Evolutionary conservation across 1,284 basidiomycete species (phyloP).

Genomic region (Melampsora americana): DNA sequence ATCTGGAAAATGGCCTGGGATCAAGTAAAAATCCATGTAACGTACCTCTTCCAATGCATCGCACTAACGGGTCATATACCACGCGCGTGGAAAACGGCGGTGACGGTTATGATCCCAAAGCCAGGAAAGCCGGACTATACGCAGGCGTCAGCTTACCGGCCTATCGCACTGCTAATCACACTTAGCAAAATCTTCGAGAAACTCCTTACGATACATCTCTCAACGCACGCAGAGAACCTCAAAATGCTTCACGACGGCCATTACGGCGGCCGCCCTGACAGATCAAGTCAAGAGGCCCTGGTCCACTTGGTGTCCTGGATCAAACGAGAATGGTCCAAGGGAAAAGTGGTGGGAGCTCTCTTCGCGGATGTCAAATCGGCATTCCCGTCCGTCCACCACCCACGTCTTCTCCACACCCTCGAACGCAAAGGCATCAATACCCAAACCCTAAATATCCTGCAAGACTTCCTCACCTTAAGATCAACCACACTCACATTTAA

Average conservation of each 20-base stretch:
- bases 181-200: no score
- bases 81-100: not conserved
- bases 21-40: not conserved
- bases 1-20: not conserved
- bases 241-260: not conserved
- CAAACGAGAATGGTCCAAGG: not conserved
- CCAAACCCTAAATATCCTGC: no score
- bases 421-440: no score
- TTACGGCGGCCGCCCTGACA: not conserved
- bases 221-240: not conserved
- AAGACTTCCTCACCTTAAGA: no score
- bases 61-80: not conserved
- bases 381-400: constrained; percentile 7
- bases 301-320: not conserved
- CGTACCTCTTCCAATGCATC: no score
- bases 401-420: not conserved
- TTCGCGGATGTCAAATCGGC: constrained; percentile 18
- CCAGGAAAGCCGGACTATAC: constrained; percentile 8
- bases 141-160: not conserved
- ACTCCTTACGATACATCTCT: no score
- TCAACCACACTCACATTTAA: no score
- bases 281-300: not conserved
- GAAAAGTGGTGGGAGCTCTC: constrained; percentile 10
- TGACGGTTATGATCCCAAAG: constrained; percentile 9
- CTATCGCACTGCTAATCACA: constrained; percentile 8